These are phyloP conservation scores for Bruguiera sexangula DNA, from an alignment of 345 rosid genomes.

Conservation along the genomic window DNA sequence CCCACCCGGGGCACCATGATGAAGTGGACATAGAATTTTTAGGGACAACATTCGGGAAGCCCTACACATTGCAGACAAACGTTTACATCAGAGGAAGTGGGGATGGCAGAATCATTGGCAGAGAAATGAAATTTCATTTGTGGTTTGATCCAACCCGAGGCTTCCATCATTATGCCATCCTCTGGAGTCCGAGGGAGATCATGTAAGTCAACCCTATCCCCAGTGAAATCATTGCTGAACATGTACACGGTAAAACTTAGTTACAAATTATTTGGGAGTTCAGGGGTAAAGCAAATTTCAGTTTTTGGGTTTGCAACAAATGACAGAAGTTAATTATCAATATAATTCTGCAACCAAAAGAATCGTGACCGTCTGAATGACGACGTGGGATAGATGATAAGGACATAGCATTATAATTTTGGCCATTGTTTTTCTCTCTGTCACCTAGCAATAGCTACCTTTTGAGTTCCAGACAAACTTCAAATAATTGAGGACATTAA, in stretches of 20 bases:
- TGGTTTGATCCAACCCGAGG: slow-evolving; percentile 90
- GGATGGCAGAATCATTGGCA: slow-evolving; percentile 81
- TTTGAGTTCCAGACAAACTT: not conserved
- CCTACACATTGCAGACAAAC: slow-evolving; percentile 90
- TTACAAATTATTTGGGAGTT: too few species aligned
- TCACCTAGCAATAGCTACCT: not conserved
- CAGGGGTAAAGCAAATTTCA: too few species aligned
- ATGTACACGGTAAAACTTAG: too few species aligned
- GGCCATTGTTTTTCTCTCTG: not conserved
- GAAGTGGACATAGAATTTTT: slow-evolving; percentile 96
- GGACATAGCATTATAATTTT: not conserved
- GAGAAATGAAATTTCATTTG: slow-evolving; percentile 86
- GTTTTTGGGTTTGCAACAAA: too few species aligned
- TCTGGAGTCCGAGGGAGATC: slow-evolving; percentile 87
- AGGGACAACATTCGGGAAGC: slow-evolving; percentile 91
- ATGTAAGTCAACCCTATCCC: slow-evolving; percentile 48
- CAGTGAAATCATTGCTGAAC: too few species aligned
- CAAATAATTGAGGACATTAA: not conserved
- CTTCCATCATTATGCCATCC: slow-evolving; percentile 87
- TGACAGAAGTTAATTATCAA: too few species aligned
- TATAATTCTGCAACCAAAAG: not conserved
- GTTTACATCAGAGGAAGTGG: slow-evolving; percentile 97
- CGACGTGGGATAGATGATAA: not conserved
- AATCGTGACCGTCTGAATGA: not conserved
- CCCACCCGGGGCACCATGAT: slow-evolving; percentile 84